Conservation (phyloP, 2,329 filamentous ascomycete species). For the Claviceps sp. region DNA sequence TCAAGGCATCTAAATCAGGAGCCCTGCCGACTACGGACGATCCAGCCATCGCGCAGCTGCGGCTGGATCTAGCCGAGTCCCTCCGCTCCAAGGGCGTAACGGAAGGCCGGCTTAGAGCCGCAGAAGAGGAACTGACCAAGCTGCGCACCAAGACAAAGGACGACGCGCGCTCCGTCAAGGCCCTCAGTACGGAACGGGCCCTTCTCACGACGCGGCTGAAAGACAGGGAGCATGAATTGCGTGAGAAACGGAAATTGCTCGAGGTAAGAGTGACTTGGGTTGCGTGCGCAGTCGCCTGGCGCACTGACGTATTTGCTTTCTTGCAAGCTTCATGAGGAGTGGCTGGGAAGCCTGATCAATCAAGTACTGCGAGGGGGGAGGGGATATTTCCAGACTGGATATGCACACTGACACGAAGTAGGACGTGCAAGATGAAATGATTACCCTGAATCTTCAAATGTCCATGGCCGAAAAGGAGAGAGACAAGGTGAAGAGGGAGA, state of each 20-base stretch:
- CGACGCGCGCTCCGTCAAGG: constrained; percentile 48
- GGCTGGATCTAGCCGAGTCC: constrained; percentile 61
- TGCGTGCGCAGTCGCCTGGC: no score
- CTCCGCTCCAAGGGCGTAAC: constrained; percentile 60
- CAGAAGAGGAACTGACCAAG: constrained; percentile 50
- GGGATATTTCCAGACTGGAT: not conserved
- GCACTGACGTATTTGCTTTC: no score
- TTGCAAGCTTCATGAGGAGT: no score
- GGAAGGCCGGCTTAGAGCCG: constrained; percentile 46
- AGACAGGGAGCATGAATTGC: constrained; percentile 76
- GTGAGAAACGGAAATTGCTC: constrained; percentile 69
- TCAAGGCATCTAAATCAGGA: constrained; percentile 5
- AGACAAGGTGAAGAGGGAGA: constrained; percentile 64
- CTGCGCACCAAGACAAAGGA: constrained; percentile 45
- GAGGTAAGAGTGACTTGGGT: constrained; percentile 35
- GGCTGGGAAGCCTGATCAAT: no score
- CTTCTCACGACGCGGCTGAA: constrained; percentile 52
- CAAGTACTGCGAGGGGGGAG: no score
- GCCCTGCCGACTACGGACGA: constrained; percentile 14
- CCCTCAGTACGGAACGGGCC: constrained; percentile 49
- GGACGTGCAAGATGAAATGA: constrained; percentile 86
- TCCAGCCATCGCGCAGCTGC: constrained; percentile 34
- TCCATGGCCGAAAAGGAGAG: constrained; percentile 70
- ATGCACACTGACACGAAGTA: constrained; percentile 15
- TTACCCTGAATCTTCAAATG: constrained; percentile 74